These are phyloP conservation scores for Microascus cirrosus DNA, from an alignment of 2,329 filamentous ascomycete genomes.

Conservation along the genomic window DNA sequence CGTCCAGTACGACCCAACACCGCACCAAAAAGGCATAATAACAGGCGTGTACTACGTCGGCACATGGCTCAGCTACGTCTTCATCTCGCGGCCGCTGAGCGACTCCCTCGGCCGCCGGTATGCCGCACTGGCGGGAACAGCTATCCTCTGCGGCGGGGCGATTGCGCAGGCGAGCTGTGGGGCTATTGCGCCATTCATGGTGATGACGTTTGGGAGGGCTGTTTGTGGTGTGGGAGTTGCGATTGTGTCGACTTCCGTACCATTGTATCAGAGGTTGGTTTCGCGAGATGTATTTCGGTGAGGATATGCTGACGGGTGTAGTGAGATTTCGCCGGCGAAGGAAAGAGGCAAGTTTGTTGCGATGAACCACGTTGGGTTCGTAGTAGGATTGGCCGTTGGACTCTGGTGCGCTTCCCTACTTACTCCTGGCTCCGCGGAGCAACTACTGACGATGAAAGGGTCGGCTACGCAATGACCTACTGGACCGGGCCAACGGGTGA, in stretches of 20 bases:
- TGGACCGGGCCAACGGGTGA: conserved; percentile 33
- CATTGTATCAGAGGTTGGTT: conserved; percentile 43
- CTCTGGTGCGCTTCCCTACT: conserved; percentile 34
- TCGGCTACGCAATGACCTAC: conserved; percentile 43
- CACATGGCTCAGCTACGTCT: conserved; percentile 42
- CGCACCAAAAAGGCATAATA: conserved; percentile 36
- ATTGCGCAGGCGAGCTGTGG: conserved; percentile 32
- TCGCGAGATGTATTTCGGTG: background rate
- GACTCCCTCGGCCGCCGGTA: conserved; percentile 40
- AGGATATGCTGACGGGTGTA: conserved; percentile 12
- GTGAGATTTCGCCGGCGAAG: conserved; percentile 41
- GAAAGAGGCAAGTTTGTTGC: conserved; percentile 45
- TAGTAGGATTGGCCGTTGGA: conserved; percentile 38
- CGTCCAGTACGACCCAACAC: conserved; percentile 29
- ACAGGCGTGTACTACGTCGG: conserved; percentile 48
- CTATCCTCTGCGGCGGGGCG: conserved; percentile 34
- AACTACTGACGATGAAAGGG: conserved; percentile 22
- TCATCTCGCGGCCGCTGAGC: conserved; percentile 38
- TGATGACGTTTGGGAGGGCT: conserved; percentile 39
- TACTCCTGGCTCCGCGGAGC: background rate
- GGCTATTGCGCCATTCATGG: conserved; percentile 26
- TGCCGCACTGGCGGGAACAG: conserved; percentile 35
- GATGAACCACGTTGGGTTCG: conserved; percentile 47
- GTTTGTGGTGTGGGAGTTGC: conserved; percentile 42
- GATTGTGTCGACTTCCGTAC: conserved; percentile 43